phyloP scores from a whole-genome alignment of 768 basidiomycete genomes.

The Cubamyces lactineus region DNA sequence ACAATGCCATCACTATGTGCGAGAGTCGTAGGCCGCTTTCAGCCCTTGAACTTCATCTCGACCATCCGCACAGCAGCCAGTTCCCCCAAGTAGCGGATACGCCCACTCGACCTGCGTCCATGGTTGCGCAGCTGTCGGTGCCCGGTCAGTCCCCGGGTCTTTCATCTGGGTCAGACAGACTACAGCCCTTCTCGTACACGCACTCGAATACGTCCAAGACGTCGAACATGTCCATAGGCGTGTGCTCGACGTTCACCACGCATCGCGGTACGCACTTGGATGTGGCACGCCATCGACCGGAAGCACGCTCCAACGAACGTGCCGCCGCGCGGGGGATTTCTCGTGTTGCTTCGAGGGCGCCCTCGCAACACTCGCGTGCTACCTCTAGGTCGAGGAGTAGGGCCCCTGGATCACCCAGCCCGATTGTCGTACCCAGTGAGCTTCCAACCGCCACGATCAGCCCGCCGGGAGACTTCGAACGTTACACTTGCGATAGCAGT shows the following conservation, averaged over 20 bases:
- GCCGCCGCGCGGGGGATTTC: slow-evolving; percentile 21
- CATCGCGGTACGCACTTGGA: neutral
- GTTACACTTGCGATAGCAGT: neutral
- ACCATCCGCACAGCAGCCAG: slow-evolving; percentile 2
- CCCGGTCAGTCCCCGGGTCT: slow-evolving; percentile 13
- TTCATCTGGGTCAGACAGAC: neutral
- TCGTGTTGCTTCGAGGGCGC: slow-evolving; percentile 16
- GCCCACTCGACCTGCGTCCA: slow-evolving; percentile 19
- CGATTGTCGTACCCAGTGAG: neutral
- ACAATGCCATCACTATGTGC: slow-evolving; percentile 7
- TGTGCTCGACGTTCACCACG: slow-evolving; percentile 3
- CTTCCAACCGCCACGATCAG: neutral
- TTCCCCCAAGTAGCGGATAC: slow-evolving; percentile 16
- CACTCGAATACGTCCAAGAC: slow-evolving; percentile 17
- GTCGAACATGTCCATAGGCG: slow-evolving; percentile 9
- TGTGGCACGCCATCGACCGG: slow-evolving; percentile 8
- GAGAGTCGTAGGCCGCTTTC: slow-evolving; percentile 24
- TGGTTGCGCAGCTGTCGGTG: slow-evolving; percentile 1
- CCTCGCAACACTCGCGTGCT: slow-evolving; percentile 10
- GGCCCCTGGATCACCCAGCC: neutral
- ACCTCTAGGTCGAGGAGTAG: slow-evolving; percentile 15
- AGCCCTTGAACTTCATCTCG: slow-evolving; percentile 13
- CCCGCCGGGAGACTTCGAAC: neutral
- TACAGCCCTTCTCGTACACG: slow-evolving; percentile 10
- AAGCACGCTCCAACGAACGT: slow-evolving; percentile 9